Base-by-base conservation (phyloP, 2,329 filamentous ascomycete genomes). In the Aspergillus sp. region DNA sequence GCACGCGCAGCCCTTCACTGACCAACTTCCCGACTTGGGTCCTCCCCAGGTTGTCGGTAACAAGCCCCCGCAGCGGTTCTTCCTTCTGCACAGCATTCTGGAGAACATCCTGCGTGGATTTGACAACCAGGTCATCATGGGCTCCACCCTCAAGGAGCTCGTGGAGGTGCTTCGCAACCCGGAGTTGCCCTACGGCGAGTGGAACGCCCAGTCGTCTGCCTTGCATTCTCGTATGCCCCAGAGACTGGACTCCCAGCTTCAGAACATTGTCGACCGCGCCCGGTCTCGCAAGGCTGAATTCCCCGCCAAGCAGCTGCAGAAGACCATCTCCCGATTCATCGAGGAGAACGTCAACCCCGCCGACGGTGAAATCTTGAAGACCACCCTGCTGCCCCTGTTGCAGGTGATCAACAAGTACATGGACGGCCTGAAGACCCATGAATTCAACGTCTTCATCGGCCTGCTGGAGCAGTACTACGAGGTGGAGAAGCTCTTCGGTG, bases 101-200 rank as follows among this genome's bases (percentile, higher is more conserved):
- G 82, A 85, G 72, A 93, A 97, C 78, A 98, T 99, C 66, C 85
- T 99, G 16, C 83, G 89, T 69, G 95, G 95, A 60, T 99, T 92
- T 73, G 95, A 99, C 80, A 99, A 99, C 84, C 94, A 96, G 67
- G 89, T 97, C 67, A 92, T 98, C 77, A 96, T 99, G 94, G 85
- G 87, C 54, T 78, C 87, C 60, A 95, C 92, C 1, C 82, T 99
- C 22, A 92, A 91, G 78, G 91, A 95, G 73, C 83, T 98, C 42
- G 88, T 97, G n/a, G 87, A 92, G 61, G 93, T 99, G 11, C 85
- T 99, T 22, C 89, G 94, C 47, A 87, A 96, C 71, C 87, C 90
- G 1, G 93, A 97, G 70, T 85, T 99, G 63, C 95, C 95, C 1
- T 99, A 95, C 74, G 92, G 94, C 75, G 92, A 99, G 77, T 99